A percentile compares a stretch with the other conserved stretches of the same genome.
Conservation (phyloP, 768 basidiomycete species). For the Trametes villosa region DNA sequence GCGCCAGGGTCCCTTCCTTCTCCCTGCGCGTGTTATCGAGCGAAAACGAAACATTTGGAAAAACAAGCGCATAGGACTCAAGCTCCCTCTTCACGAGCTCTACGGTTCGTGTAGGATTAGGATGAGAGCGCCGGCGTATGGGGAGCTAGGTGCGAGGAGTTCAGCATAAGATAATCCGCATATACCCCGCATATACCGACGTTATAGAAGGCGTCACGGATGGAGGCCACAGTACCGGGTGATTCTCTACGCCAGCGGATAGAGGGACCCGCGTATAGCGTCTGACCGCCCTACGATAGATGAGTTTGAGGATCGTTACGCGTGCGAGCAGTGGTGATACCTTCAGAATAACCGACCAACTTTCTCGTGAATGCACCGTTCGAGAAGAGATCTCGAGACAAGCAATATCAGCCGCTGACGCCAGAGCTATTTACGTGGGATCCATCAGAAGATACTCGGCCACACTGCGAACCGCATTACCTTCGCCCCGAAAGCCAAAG, state of each 20-base stretch:
- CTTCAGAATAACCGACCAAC: constrained; percentile 81
- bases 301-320: background rate
- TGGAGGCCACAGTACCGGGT: constrained; percentile 78
- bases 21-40: constrained; percentile 57
- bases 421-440: constrained; percentile 58
- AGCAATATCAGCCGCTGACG: constrained; percentile 79
- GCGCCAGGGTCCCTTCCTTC: constrained; percentile 40
- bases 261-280: constrained; percentile 73
- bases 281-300: constrained; percentile 58
- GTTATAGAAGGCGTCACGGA: constrained; percentile 91
- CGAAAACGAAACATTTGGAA: constrained; percentile 69
- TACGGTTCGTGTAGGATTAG: constrained; percentile 58
- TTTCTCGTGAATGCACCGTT: constrained; percentile 61
- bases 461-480: constrained; percentile 40
- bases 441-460: background rate
- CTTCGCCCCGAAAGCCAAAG: constrained; percentile 95
- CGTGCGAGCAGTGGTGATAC: constrained; percentile 40
- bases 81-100: constrained; percentile 73
- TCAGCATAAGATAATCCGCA: constrained; percentile 12
- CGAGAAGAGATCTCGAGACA: constrained; percentile 84
- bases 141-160: constrained; percentile 59
- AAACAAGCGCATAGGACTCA: constrained; percentile 74
- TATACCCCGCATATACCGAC: constrained; percentile 46
- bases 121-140: constrained; percentile 76
- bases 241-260: constrained; percentile 74